A percentile compares a stretch with the other conserved stretches of the same genome.
phyloP scores from a whole-genome alignment of 2,329 filamentous ascomycete genomes.

The Aspergillus ochraceus region DNA sequence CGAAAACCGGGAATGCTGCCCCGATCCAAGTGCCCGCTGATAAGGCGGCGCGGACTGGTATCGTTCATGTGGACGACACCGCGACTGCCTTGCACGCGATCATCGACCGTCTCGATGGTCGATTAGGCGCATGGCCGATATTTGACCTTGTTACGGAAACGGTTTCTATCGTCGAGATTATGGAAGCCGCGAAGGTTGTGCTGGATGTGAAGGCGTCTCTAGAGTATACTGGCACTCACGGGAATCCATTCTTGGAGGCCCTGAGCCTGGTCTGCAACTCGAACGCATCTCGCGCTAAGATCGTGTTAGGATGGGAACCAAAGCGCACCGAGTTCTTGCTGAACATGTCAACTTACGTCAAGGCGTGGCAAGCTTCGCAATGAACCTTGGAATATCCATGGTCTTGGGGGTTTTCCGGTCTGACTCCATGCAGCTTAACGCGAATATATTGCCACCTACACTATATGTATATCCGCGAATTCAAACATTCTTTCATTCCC shows the following conservation, averaged over 20 bases:
- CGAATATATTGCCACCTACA: no score
- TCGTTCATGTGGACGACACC: slow-evolving; percentile 34
- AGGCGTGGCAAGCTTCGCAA: slow-evolving; percentile 9
- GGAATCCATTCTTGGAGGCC: not conserved
- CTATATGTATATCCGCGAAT: no score
- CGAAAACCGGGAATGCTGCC: not conserved
- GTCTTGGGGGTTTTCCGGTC: not conserved
- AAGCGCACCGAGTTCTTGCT: slow-evolving; percentile 25
- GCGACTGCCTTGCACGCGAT: slow-evolving; percentile 33
- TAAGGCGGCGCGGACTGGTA: not conserved
- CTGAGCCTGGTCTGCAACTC: not conserved
- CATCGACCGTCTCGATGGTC: slow-evolving; percentile 34
- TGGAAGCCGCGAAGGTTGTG: slow-evolving; percentile 18
- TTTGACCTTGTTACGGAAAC: slow-evolving; percentile 38
- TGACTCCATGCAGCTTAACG: not conserved
- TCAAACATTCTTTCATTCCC: no score
- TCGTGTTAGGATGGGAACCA: slow-evolving; percentile 36
- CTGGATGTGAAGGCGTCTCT: not conserved
- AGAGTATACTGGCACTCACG: not conserved
- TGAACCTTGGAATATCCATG: not conserved
- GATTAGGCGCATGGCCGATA: slow-evolving; percentile 33
- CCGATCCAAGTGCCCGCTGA: not conserved
- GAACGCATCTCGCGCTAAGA: not conserved
- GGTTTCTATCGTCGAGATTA: slow-evolving; percentile 24
- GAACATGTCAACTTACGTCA: slow-evolving; percentile 19